Evolutionary conservation across 2,329 filamentous ascomycete genomes (phyloP), one percentile per base, ranked within the genome.

Genomic region (Cladophialophora yegresii): DNA sequence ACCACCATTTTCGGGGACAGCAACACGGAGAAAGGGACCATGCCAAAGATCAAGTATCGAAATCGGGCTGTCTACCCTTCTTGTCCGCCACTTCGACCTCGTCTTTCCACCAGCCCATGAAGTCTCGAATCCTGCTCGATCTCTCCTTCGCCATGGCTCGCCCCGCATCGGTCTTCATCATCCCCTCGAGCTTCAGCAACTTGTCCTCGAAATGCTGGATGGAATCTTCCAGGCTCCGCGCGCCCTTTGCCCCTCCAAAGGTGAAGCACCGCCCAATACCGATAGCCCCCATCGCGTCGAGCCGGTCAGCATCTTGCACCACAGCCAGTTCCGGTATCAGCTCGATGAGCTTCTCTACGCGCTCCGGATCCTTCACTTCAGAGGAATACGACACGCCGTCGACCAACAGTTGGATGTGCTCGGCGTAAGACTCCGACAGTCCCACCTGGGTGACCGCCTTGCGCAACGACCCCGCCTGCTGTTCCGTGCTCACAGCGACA

Each of bases 241-340:
- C 58, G 36, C 76, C 76, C 75, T 83, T 86, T 10, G 87, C 88
- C 0, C 89, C 92, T 0, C 89, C 86, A 75, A 87, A 97, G 0
- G 89, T 87, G 75, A 95, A 93, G 47, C 85, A 86, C 50, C 93
- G 81, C 1, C 86, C 93, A 62, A 96, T 88, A 0, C 93, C 93
- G 32, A 97, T 85, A 0, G 90, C 91, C 0, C 93, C 93, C 56
- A 97, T 87, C 3, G 92, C 90, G 77, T 98, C 93, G n/a, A 98
- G 81, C 6, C 93, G 83, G 79, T 97, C 93, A 3, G 93, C 93
- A 76, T 97, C 93, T 78, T 97, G 93, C 33, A 97, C 92, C 54
- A 96, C 85, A 0, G 86, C 92, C 36, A 95, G 80, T 75, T 95
- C 91, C 0, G 91, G 91, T 74, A 90, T 81, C 32, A 78, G 73